phyloP scores from a whole-genome alignment of 1,139 yeast genomes.

The Zygosaccharomyces sapae region DNA sequence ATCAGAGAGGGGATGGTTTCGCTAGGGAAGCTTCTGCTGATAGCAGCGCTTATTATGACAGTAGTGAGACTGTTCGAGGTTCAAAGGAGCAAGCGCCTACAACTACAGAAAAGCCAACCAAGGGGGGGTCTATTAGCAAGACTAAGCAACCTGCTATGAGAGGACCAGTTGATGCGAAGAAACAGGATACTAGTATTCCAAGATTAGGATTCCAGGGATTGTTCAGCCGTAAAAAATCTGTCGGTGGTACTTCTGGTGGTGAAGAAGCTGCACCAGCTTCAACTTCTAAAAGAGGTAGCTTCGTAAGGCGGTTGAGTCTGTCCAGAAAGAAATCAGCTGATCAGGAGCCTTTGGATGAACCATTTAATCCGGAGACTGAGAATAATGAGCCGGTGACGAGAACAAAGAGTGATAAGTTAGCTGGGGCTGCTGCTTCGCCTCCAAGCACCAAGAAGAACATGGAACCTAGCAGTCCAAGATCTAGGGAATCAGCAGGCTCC shows the following conservation, averaged over 20 bases:
- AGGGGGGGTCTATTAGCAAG: neutral
- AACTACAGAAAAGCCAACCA: constrained; percentile 1
- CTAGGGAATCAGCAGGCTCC: neutral
- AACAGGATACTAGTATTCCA: constrained; percentile 4
- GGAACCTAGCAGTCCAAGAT: neutral
- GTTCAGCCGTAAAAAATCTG: constrained; percentile 1
- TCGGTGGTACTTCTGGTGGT: neutral
- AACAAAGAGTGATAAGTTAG: neutral
- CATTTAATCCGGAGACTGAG: neutral
- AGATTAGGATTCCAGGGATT: constrained; percentile 3
- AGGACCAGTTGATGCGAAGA: neutral
- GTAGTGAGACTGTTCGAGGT: constrained; percentile 4
- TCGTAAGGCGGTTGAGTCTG: constrained; percentile 3
- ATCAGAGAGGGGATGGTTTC: neutral
- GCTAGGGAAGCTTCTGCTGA: constrained; percentile 4
- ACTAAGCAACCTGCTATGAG: neutral
- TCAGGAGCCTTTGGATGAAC: neutral
- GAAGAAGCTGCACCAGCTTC: neutral
- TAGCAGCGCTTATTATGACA: constrained; percentile 4
- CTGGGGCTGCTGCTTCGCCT: neutral
- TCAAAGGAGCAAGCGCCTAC: constrained; percentile 1
- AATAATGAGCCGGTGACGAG: neutral
- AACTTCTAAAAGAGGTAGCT: neutral
- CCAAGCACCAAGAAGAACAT: neutral
- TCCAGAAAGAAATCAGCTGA: constrained; percentile 1